phyloP scores from a whole-genome alignment of 495 filamentous ascomycete species.

The Aspergillus campestris region DNA sequence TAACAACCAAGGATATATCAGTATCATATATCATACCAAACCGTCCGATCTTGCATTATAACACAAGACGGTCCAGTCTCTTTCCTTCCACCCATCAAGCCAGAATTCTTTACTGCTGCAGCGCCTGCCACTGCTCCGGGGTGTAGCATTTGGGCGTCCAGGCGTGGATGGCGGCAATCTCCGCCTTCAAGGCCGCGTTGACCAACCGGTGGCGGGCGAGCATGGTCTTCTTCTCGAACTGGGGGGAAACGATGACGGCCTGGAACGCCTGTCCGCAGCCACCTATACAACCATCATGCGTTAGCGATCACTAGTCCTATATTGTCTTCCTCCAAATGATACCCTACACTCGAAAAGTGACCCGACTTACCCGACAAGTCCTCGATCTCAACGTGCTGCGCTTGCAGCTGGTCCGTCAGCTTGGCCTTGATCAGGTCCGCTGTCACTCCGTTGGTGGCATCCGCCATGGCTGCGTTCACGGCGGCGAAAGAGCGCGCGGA shows the following conservation, averaged over 20 bases:
- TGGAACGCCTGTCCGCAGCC: constrained; percentile 96
- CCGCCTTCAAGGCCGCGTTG: constrained; percentile 78
- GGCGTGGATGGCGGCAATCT: constrained; percentile 94
- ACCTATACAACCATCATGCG: constrained; percentile 40
- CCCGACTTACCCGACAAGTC: constrained; percentile 73
- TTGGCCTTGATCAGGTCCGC: constrained; percentile 57
- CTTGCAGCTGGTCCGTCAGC: constrained; percentile 64
- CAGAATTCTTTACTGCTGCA: constrained; percentile 33
- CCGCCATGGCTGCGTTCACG: constrained; percentile 37
- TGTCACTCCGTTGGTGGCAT: constrained; percentile 58
- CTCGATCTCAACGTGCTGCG: constrained; percentile 80
- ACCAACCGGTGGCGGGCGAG: constrained; percentile 85
- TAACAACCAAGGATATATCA: constrained; percentile 10
- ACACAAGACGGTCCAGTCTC: background rate
- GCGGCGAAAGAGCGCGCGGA: constrained; percentile 33
- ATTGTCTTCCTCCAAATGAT: background rate
- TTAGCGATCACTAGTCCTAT: background rate
- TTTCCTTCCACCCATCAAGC: background rate
- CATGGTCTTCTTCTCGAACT: constrained; percentile 79
- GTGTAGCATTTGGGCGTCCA: constrained; percentile 97
- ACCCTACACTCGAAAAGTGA: background rate
- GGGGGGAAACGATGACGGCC: constrained; percentile 79
- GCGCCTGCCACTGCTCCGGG: constrained; percentile 82
- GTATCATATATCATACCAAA: background rate
- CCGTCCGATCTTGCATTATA: background rate